A percentile compares a stretch with the other conserved stretches of the same genome.
Conservation (phyloP, 441 rosid species). For the Populus hybrid region DNA sequence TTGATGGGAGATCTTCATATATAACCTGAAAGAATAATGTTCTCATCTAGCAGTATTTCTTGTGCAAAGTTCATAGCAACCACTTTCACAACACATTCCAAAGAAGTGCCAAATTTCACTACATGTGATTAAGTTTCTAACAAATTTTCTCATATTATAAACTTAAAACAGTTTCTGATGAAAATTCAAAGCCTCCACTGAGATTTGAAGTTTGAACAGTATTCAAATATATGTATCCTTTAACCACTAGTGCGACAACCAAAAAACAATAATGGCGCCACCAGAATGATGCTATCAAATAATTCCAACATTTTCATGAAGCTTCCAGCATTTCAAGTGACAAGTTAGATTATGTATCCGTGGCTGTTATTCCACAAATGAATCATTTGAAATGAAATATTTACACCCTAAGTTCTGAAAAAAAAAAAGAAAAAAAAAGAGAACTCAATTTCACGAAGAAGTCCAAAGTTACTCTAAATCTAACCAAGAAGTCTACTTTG, state of each 20-base stretch:
- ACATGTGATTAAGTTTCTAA: background rate
- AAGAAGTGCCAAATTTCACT: background rate
- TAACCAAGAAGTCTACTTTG: slow-evolving; percentile 1
- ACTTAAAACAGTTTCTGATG: background rate
- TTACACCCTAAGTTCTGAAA: background rate
- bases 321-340: background rate
- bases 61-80: background rate
- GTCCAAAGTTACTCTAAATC: background rate
- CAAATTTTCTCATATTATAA: background rate
- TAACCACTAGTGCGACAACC: background rate
- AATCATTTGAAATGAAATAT: background rate
- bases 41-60: background rate
- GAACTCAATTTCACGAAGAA: background rate
- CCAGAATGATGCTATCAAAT: background rate
- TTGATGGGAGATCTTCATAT: slow-evolving; percentile 97
- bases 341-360: background rate
- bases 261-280: background rate
- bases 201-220: background rate
- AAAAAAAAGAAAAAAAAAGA: background rate
- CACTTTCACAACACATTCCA: background rate
- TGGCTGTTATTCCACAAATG: background rate
- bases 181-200: background rate
- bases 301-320: background rate
- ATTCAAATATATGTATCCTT: background rate
- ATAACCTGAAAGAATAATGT: slow-evolving; percentile 56